Evolutionary conservation across 2,329 filamentous ascomycete species (phyloP).

Genomic region (Aspergillus ibericus): DNA sequence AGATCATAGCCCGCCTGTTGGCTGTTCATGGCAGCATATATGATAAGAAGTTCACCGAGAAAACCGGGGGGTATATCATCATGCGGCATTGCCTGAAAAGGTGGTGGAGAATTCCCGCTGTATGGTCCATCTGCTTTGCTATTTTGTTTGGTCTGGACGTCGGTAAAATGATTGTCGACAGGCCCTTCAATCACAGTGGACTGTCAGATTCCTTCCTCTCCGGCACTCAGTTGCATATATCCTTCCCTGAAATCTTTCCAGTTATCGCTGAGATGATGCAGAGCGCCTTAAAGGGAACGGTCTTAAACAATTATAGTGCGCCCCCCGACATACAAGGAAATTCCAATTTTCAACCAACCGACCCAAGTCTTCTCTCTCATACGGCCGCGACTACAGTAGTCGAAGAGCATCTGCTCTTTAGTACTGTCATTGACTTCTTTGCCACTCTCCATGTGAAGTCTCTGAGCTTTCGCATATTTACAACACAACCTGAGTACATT

Average conservation of each 20-base stretch:
- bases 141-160: constrained; percentile 85
- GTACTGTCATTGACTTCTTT: constrained; percentile 76
- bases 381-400: constrained; percentile 35
- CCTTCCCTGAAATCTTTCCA: constrained; percentile 73
- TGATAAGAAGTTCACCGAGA: constrained; percentile 79
- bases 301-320: constrained; percentile 61
- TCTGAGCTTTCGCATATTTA: constrained; percentile 76
- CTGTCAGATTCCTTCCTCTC: constrained; percentile 69
- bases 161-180: constrained; percentile 69
- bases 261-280: constrained; percentile 87
- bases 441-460: constrained; percentile 77
- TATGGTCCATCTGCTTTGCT: constrained; percentile 88
- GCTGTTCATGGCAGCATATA: constrained; percentile 80
- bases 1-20: constrained; percentile 79
- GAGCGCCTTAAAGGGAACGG: constrained; percentile 69
- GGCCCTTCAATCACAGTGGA: constrained; percentile 70
- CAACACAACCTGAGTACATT: constrained; percentile 75
- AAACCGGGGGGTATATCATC: constrained; percentile 83
- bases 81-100: constrained; percentile 77
- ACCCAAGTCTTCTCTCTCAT: constrained; percentile 16
- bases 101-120: constrained; percentile 82
- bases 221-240: constrained; percentile 62
- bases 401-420: constrained; percentile 66
- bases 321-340: constrained; percentile 48
- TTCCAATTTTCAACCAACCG: constrained; percentile 8